Evolutionary conservation across 495 filamentous ascomycete genomes (phyloP).

Genomic region (Penicillium cosmopolitanum): DNA sequence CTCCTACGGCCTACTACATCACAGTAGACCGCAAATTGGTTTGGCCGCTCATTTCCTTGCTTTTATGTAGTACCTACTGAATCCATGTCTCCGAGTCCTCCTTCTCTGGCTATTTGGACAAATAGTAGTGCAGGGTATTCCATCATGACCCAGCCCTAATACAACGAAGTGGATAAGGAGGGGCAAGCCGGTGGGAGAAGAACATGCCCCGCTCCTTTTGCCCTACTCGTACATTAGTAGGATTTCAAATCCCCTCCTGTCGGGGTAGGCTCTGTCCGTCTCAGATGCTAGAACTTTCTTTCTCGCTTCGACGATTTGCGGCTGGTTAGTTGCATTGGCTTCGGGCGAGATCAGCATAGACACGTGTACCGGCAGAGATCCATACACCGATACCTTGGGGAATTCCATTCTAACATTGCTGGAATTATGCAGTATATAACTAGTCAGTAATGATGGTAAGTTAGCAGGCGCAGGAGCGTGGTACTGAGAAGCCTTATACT

Average conservation of each 20-base stretch:
- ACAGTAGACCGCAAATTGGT: slow-evolving; percentile 3
- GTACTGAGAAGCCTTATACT: not conserved
- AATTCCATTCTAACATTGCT: not conserved
- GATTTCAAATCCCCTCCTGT: not conserved
- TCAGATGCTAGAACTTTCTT: slow-evolving; percentile 12
- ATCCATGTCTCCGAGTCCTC: no score
- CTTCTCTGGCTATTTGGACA: no score
- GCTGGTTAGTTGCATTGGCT: not conserved
- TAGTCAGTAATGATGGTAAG: no score
- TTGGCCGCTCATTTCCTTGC: slow-evolving; percentile 21
- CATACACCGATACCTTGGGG: no score
- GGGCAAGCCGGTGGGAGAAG: not conserved
- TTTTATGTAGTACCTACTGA: not conserved
- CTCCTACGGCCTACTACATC: not conserved
- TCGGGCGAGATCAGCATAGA: not conserved
- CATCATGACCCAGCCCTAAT: slow-evolving; percentile 4
- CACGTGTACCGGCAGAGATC: not conserved
- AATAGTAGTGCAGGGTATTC: not conserved
- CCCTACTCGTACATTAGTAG: slow-evolving; percentile 1
- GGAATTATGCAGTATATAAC: not conserved
- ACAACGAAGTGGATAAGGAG: slow-evolving; percentile 6
- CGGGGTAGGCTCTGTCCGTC: not conserved
- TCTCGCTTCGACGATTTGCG: slow-evolving; percentile 4
- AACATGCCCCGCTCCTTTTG: slow-evolving; percentile 19
- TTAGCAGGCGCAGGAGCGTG: not conserved